These are phyloP conservation scores for Zoysia japonica DNA, from an alignment of 176 grass and related monocot species.

Conservation along the genomic window DNA sequence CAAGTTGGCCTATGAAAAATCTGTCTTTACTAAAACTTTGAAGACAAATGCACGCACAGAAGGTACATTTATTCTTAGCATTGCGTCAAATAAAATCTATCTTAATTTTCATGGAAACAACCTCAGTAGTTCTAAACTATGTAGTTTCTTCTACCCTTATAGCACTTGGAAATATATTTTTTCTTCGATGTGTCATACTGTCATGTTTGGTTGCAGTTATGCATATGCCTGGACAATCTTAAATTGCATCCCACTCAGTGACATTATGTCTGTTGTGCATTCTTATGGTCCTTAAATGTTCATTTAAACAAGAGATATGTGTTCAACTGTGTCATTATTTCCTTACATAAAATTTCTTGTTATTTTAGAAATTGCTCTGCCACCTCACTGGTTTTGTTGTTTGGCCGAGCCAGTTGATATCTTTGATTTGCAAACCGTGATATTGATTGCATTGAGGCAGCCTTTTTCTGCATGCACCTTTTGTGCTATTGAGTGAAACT, in stretches of 20 bases:
- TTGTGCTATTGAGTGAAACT: neutral
- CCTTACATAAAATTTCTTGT: conserved; percentile 4
- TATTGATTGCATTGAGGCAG: conserved; percentile 10
- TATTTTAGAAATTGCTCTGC: conserved; percentile 7
- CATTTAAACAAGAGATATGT: neutral
- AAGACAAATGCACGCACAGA: conserved; percentile 86
- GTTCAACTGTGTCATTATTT: neutral
- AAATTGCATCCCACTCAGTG: neutral
- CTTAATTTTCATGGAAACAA: neutral
- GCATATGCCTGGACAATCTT: neutral
- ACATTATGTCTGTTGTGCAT: neutral
- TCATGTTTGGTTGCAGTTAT: neutral
- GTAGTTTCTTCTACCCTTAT: conserved; percentile 19
- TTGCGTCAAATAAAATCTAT: neutral
- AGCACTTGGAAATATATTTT: neutral
- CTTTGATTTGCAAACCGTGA: neutral
- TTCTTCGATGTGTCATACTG: neutral
- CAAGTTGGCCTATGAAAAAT: conserved; percentile 80
- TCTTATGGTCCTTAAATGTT: neutral
- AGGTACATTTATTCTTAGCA: conserved; percentile 44
- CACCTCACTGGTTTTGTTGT: neutral
- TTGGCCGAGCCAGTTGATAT: neutral
- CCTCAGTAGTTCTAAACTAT: neutral
- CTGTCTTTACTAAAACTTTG: conserved; percentile 77
- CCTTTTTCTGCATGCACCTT: neutral